phyloP scores from a whole-genome alignment of 768 basidiomycete species.

The Calocybe indica region DNA sequence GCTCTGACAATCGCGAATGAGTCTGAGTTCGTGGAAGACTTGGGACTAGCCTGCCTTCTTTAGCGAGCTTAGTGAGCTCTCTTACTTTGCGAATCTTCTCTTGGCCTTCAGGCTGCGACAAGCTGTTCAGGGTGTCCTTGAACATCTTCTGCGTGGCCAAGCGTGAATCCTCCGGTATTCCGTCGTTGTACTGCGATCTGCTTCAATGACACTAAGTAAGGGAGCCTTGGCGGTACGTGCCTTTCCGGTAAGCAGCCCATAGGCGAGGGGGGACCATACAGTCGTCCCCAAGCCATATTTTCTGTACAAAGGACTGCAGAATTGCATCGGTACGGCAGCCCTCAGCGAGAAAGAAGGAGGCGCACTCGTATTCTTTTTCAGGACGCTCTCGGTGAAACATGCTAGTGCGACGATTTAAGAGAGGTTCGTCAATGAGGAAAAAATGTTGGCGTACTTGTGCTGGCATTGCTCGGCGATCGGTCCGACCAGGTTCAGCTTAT shows the following conservation, averaged over 20 bases:
- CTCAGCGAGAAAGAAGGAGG: neutral
- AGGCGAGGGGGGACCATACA: conserved; percentile 69
- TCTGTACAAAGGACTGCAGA: conserved; percentile 48
- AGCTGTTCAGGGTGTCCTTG: conserved; percentile 45
- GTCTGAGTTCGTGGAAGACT: neutral
- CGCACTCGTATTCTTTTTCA: conserved; percentile 73
- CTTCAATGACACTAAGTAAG: neutral
- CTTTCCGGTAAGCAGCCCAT: conserved; percentile 76
- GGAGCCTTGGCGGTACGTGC: conserved; percentile 19
- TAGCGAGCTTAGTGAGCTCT: conserved; percentile 62
- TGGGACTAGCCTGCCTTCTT: conserved; percentile 30
- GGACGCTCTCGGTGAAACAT: conserved; percentile 76
- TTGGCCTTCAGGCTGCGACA: conserved; percentile 55
- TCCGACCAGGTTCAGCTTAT: conserved; percentile 55
- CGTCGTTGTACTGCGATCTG: conserved; percentile 56
- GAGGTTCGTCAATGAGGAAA: neutral
- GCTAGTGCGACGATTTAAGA: conserved; percentile 25
- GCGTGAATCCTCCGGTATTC: conserved; percentile 69
- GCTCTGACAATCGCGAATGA: conserved; percentile 11
- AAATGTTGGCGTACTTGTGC: conserved; percentile 42
- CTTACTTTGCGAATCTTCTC: conserved; percentile 67
- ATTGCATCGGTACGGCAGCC: neutral
- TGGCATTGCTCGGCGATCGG: conserved; percentile 79
- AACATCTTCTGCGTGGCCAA: conserved; percentile 49
- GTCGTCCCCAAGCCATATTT: conserved; percentile 67